Conservation (phyloP, 2,329 filamentous ascomycete genomes). For the Helotiales sp. region DNA sequence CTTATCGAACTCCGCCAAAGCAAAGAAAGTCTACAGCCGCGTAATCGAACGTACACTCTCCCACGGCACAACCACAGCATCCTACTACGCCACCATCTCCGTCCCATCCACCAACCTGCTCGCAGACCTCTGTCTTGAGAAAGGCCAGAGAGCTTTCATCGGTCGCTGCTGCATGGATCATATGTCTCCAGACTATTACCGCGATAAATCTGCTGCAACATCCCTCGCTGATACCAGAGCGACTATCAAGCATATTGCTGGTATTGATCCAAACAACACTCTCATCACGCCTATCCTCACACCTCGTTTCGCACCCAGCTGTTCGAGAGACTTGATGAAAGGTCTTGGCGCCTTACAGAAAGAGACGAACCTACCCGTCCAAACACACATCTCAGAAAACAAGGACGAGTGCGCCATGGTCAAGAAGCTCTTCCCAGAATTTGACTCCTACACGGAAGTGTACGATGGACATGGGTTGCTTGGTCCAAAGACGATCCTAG, state of each 20-base stretch:
- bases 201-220: conserved; percentile 68
- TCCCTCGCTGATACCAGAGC: conserved; percentile 61
- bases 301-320: conserved; percentile 69
- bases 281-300: conserved; percentile 84
- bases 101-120: conserved; percentile 90
- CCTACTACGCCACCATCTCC: conserved; percentile 93
- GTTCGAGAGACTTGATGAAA: conserved; percentile 62
- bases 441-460: conserved; percentile 71
- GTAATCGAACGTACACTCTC: conserved; percentile 81
- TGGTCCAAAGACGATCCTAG: conserved; percentile 75
- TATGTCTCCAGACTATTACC: conserved; percentile 77
- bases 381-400: conserved; percentile 93
- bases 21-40: conserved; percentile 74
- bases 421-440: conserved; percentile 67
- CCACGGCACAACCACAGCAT: conserved; percentile 89
- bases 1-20: conserved; percentile 66
- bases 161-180: conserved; percentile 96
- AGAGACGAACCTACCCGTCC: conserved; percentile 69
- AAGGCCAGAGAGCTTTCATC: conserved; percentile 88
- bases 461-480: conserved; percentile 78
- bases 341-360: conserved; percentile 68
- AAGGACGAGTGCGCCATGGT: conserved; percentile 74
- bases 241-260: conserved; percentile 68
- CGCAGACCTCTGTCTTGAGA: conserved; percentile 76
- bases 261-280: conserved; percentile 66